Percentiles rank a stretch among this genome's conserved stretches.
Evolutionary conservation across 768 basidiomycete species (phyloP).

Genomic region (Tulasnella calospora): DNA sequence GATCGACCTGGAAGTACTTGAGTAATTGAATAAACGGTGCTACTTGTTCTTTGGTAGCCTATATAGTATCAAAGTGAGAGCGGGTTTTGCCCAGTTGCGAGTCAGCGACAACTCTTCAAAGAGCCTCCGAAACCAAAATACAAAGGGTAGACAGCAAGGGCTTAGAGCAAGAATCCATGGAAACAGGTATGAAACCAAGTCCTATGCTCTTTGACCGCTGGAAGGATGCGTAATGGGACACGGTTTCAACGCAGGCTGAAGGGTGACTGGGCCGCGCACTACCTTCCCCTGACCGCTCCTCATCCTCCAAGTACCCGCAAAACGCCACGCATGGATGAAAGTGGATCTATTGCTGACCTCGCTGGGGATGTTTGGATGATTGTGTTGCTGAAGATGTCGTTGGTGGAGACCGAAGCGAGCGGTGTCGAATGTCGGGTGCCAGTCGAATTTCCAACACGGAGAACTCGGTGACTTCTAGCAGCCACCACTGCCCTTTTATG

Average conservation of each 20-base stretch:
- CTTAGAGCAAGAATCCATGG: not conserved
- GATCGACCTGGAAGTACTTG: slow-evolving; percentile 3
- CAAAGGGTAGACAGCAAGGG: not conserved
- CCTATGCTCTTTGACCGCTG: not conserved
- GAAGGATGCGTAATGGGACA: not conserved
- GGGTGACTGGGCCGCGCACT: slow-evolving; percentile 10
- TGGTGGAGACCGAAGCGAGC: slow-evolving; percentile 11
- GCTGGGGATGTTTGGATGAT: not conserved
- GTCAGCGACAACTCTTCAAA: slow-evolving; percentile 7
- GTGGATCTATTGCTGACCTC: not conserved
- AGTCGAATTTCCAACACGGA: slow-evolving; percentile 9
- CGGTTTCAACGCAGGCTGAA: not conserved
- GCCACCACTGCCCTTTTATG: not conserved
- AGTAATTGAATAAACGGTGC: not conserved
- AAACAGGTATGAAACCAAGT: not conserved
- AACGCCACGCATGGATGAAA: not conserved
- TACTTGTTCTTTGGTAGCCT: not conserved
- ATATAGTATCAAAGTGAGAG: slow-evolving; percentile 3
- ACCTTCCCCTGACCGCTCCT: not conserved
- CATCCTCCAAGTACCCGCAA: not conserved
- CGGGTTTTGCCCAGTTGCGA: slow-evolving; percentile 14
- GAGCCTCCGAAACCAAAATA: not conserved
- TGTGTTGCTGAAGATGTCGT: not conserved
- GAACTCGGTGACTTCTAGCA: not conserved
- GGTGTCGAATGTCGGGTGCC: not conserved